Conservation (phyloP, 768 basidiomycete genomes). For the Tulasnella sp. region DNA sequence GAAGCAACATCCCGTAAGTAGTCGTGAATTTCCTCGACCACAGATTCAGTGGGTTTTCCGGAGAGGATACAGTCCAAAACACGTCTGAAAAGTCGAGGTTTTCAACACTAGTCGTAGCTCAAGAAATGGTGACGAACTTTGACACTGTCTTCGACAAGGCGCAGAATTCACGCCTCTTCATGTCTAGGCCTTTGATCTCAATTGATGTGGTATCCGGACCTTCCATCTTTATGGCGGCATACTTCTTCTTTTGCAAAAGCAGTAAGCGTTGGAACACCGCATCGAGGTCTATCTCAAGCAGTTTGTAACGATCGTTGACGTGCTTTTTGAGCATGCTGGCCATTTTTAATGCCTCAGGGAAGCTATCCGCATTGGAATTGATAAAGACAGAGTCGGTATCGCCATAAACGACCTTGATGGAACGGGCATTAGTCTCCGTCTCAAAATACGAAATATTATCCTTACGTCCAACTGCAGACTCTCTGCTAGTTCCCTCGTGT, state of each 20-base stretch:
- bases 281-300: conserved; percentile 95
- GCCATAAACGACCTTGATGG: conserved; percentile 88
- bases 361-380: conserved; percentile 84
- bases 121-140: conserved; percentile 46
- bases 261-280: conserved; percentile 85
- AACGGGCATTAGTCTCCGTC: neutral
- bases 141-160: conserved; percentile 84
- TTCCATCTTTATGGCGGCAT: conserved; percentile 91
- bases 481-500: conserved; percentile 87
- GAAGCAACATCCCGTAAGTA: conserved; percentile 68
- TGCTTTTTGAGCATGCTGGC: conserved; percentile 88
- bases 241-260: conserved; percentile 97
- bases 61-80: conserved; percentile 84
- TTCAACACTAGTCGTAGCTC: neutral
- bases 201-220: conserved; percentile 63
- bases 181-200: conserved; percentile 95
- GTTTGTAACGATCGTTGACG: conserved; percentile 88
- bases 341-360: conserved; percentile 81
- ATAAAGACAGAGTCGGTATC: conserved; percentile 99
- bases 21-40: conserved; percentile 86
- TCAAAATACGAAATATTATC: neutral
- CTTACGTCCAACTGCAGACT: conserved; percentile 77
- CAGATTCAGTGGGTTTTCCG: conserved; percentile 78
- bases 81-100: conserved; percentile 41
- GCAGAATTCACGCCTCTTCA: conserved; percentile 97